These are phyloP conservation scores for Vanilla planifolia DNA, from an alignment of 106 monocot species.

Conservation along the genomic window DNA sequence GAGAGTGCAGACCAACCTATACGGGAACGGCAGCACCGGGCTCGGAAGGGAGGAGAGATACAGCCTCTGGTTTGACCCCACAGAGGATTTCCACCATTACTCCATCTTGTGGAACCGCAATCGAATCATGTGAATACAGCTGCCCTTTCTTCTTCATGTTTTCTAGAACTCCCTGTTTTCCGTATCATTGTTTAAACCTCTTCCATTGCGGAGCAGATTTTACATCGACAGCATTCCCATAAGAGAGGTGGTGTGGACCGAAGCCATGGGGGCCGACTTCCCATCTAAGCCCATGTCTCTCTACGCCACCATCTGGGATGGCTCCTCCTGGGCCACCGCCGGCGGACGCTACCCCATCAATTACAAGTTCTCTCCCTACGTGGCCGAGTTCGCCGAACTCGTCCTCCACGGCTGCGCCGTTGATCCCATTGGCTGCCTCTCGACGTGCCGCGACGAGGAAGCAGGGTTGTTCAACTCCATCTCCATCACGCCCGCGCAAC, in stretches of 20 bases:
- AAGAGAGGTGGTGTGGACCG: slow-evolving; percentile 33
- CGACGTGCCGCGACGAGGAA: slow-evolving; percentile 1
- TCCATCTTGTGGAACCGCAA: slow-evolving; percentile 63
- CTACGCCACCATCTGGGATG: slow-evolving; percentile 77
- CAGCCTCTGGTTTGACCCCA: slow-evolving; percentile 72
- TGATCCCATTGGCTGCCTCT: too few species aligned
- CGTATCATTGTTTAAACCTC: not conserved
- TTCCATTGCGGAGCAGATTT: slow-evolving; percentile 32
- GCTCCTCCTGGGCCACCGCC: slow-evolving; percentile 64
- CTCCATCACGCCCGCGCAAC: slow-evolving; percentile 15
- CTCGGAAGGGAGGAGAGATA: slow-evolving; percentile 78
- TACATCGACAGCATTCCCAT: slow-evolving; percentile 62
- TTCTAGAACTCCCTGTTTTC: not conserved
- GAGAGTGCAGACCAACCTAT: slow-evolving; percentile 89
- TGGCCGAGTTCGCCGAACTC: too few species aligned
- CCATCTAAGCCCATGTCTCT: slow-evolving; percentile 72
- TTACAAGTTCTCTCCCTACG: too few species aligned
- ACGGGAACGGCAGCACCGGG: slow-evolving; percentile 78
- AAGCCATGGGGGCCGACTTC: slow-evolving; percentile 38
- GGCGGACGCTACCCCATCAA: slow-evolving; percentile 30
- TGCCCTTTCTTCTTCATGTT: not conserved
- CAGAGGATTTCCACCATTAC: slow-evolving; percentile 70
- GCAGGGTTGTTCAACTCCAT: slow-evolving; percentile 5
- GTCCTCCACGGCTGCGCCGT: too few species aligned
- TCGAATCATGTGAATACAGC: slow-evolving; percentile 52